These are phyloP conservation scores for Botryobasidium botryosum DNA, from an alignment of 768 basidiomycete genomes.

Conservation along the genomic window DNA sequence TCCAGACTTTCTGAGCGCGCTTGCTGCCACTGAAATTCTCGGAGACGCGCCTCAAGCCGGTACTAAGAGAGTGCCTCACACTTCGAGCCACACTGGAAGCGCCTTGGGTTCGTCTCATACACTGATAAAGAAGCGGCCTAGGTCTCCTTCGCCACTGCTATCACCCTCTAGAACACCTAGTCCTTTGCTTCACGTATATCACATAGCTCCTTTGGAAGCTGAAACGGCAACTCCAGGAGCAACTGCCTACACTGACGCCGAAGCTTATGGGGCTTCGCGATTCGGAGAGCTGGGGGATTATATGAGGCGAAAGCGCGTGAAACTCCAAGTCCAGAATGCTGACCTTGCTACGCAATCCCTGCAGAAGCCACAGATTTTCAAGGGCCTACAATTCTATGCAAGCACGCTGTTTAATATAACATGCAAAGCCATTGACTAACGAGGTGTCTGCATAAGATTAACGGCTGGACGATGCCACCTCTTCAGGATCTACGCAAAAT, in stretches of 20 bases:
- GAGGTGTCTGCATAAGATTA: slow-evolving; percentile 48
- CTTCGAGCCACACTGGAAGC: not conserved
- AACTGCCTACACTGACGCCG: slow-evolving; percentile 5
- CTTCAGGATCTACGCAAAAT: slow-evolving; percentile 69
- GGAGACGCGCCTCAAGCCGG: slow-evolving; percentile 1
- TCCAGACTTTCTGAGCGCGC: slow-evolving; percentile 10
- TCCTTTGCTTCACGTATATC: not conserved
- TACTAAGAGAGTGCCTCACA: not conserved
- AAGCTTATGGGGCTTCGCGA: slow-evolving; percentile 54
- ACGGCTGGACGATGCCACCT: slow-evolving; percentile 78
- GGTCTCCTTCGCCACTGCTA: not conserved
- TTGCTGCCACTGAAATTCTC: not conserved
- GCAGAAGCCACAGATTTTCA: slow-evolving; percentile 38
- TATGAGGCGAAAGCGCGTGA: slow-evolving; percentile 79
- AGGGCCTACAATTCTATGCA: slow-evolving; percentile 69
- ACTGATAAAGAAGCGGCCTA: not conserved
- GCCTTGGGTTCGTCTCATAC: not conserved
- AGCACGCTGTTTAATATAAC: slow-evolving; percentile 15
- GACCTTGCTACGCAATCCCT: slow-evolving; percentile 18
- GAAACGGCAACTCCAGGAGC: not conserved
- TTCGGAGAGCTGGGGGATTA: slow-evolving; percentile 83
- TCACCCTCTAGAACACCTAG: slow-evolving; percentile 1
- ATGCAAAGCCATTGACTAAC: not conserved
- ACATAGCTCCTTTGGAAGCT: not conserved
- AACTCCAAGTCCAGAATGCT: slow-evolving; percentile 67